Evolutionary conservation across 495 filamentous ascomycete species (phyloP).

Genomic region (Cairneyella variabilis): DNA sequence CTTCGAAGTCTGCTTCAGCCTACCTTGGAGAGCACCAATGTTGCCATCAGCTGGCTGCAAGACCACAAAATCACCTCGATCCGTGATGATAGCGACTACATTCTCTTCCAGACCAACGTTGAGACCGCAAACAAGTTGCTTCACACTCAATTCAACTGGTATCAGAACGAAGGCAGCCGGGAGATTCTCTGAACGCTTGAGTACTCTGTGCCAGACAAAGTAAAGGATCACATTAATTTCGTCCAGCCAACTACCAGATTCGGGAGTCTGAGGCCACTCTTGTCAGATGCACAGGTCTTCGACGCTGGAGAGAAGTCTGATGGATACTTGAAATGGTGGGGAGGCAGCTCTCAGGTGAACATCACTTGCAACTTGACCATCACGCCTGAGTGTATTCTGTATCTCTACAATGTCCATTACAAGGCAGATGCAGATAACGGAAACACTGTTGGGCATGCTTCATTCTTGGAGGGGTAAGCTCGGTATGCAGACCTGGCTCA

Average conservation of each 20-base stretch:
- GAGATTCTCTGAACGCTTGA: constrained; percentile 32
- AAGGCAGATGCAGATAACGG: constrained; percentile 29
- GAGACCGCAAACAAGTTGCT: constrained; percentile 44
- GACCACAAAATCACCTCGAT: constrained; percentile 37
- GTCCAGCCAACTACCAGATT: constrained; percentile 67
- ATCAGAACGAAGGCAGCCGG: constrained; percentile 29
- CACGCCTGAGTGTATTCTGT: constrained; percentile 17
- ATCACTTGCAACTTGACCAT: constrained; percentile 18
- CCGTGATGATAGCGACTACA: constrained; percentile 40
- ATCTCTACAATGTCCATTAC: constrained; percentile 24
- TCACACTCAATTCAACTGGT: constrained; percentile 43
- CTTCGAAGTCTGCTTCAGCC: constrained; percentile 40
- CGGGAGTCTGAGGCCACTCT: constrained; percentile 27
- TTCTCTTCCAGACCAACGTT: constrained; percentile 41
- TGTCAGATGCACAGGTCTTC: background rate
- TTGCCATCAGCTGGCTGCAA: constrained; percentile 40
- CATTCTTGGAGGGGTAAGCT: constrained; percentile 66
- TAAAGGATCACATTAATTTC: constrained; percentile 53
- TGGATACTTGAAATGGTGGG: constrained; percentile 11
- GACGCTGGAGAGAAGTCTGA: constrained; percentile 6
- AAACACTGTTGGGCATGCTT: constrained; percentile 60
- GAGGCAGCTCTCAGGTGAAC: background rate
- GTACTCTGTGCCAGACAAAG: constrained; percentile 52
- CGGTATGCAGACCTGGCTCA: constrained; percentile 51
- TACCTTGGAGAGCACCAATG: constrained; percentile 28